Evolutionary conservation across 305 asterid genomes (phyloP), one percentile per base, ranked within the genome.

Genomic region (Solanum aculeatissimum): DNA sequence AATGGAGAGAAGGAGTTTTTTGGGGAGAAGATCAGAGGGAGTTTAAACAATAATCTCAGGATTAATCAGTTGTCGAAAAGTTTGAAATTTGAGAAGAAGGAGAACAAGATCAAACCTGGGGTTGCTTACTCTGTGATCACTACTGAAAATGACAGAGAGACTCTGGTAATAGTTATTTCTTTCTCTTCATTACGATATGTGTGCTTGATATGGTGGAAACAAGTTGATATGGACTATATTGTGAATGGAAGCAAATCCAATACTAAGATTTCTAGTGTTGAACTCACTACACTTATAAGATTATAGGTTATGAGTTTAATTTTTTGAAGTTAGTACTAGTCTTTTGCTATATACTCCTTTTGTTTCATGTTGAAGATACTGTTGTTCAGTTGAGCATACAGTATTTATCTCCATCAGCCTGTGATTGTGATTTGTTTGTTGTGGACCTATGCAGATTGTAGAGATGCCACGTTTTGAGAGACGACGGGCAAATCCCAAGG

Each of bases 91-190:
- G 92, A 88, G 88, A 89, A 80, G 84, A 89, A 82, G 83, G 90
- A 85, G 47, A 91, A 86, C 80, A 93, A 83, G 75, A 86, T 87
- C 85, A 93, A 88, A 83, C 89, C 90, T 60, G 96, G 97, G 72
- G 86, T 89, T 84, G 95, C 94, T 90, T 90, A 85, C 85, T 95
- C 98, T 86, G 91, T 96, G 58, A 90, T 96, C 85, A 95, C 97
- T 32, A 90, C 94, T 70, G 95, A 93, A 54, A 93, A 81, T 89
- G 90, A 43, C 87, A 89, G 65, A 23, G 91, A 92, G 84, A 86
- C 94, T 62, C 9, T 87, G 93, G 98, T 95, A 79, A 88, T 29
- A 27, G 16, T 77, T 18, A 27, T 9, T 27, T 49, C 43, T 47
- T 2, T 77, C 57, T 75, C 55, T 75, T 47, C 35, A 25, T 75